These are phyloP conservation scores for Picocystis sp. DNA, from an alignment of 163 green algal species.

Conservation along the genomic window DNA sequence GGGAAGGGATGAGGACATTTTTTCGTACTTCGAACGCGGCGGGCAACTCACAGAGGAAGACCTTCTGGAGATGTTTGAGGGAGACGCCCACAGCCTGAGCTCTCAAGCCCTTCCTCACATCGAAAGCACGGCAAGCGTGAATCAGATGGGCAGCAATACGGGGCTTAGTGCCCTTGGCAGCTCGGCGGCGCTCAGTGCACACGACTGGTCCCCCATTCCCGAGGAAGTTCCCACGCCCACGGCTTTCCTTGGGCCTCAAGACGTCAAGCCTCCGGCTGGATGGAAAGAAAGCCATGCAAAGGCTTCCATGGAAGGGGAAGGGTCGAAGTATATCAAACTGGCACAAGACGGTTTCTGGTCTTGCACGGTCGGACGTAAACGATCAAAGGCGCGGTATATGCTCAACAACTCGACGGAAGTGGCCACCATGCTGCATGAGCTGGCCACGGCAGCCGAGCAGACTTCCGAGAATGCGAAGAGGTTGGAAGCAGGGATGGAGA, in stretches of 20 bases:
- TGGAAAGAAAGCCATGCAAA: neutral
- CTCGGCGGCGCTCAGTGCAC: conserved; percentile 15
- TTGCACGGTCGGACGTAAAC: conserved; percentile 52
- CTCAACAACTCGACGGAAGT: conserved; percentile 45
- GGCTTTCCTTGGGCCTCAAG: neutral
- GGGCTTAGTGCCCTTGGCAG: neutral
- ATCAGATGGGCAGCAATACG: neutral
- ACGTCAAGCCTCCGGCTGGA: neutral
- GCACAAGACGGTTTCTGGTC: conserved; percentile 61
- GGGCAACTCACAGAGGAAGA: conserved; percentile 1
- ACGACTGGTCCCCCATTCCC: conserved; percentile 1
- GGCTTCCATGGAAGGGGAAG: neutral
- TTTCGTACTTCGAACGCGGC: conserved; percentile 58
- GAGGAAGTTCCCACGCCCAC: neutral
- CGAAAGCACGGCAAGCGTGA: too few relatives aligned
- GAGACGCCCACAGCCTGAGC: too few relatives aligned
- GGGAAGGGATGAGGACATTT: conserved; percentile 78
- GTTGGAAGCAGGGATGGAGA: too few relatives aligned
- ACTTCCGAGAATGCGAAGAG: too few relatives aligned
- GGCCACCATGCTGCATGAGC: conserved; percentile 36
- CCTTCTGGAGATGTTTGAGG: neutral
- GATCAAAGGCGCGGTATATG: conserved; percentile 45
- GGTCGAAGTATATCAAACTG: conserved; percentile 14
- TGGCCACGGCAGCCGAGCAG: conserved; percentile 11
- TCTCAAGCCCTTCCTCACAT: too few relatives aligned